These are phyloP conservation scores for Dissoconium aciculare DNA, from an alignment of 2,329 filamentous ascomycete genomes.

Conservation along the genomic window DNA sequence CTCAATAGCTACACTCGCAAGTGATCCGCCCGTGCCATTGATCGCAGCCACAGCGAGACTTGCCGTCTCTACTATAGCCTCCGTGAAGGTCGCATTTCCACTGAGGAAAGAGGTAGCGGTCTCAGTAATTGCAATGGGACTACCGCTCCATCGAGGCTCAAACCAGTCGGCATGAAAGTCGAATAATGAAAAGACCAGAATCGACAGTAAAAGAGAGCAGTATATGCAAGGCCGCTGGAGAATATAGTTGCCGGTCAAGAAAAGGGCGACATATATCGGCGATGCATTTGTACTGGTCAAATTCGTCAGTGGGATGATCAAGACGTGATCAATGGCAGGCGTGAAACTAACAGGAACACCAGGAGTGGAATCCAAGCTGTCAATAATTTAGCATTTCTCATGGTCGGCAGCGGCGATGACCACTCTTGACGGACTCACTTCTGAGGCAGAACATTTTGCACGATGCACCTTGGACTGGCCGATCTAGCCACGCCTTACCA, in stretches of 20 bases:
- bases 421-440: background rate
- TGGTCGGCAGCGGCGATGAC: constrained; percentile 5
- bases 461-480: background rate
- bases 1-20: constrained; percentile 53
- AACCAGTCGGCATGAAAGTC: constrained; percentile 91
- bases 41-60: constrained; percentile 34
- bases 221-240: constrained; percentile 95
- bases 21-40: constrained; percentile 53
- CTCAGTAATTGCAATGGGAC: constrained; percentile 20
- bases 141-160: constrained; percentile 45
- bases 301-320: constrained; percentile 2
- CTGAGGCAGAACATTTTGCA: background rate
- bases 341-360: constrained; percentile 36
- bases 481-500: too few species aligned
- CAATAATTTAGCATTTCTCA: background rate
- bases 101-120: constrained; percentile 21
- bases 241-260: constrained; percentile 79
- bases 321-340: background rate
- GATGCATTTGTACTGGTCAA: constrained; percentile 34
- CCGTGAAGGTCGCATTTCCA: constrained; percentile 20
- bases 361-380: constrained; percentile 40
- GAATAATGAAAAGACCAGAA: constrained; percentile 92
- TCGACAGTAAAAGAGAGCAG: constrained; percentile 87
- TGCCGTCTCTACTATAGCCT: constrained; percentile 52
- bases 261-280: constrained; percentile 36